Conservation (phyloP, 1,284 basidiomycete genomes). For the Earliella scabrosa region DNA sequence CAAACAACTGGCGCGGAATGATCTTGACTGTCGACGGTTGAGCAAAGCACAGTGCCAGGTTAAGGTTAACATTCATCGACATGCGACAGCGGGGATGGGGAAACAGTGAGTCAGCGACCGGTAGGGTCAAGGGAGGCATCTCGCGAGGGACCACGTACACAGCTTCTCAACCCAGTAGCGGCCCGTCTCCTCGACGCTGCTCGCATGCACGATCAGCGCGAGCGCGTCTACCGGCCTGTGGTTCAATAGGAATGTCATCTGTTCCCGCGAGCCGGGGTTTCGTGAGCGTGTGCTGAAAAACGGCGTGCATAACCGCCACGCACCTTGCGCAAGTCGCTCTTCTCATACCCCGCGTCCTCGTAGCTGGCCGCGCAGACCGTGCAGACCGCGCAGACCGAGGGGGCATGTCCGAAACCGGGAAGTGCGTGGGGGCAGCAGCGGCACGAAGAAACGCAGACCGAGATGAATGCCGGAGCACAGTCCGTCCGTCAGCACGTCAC, state of each 20-base stretch:
- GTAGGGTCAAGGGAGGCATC: neutral
- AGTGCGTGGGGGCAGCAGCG: no score
- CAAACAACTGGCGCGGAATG: conserved; percentile 92
- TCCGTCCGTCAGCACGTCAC: conserved; percentile 5
- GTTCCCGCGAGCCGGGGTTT: neutral
- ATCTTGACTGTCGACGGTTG: conserved; percentile 70
- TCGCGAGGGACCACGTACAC: conserved; percentile 51
- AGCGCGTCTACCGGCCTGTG: conserved; percentile 88
- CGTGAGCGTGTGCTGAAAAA: neutral
- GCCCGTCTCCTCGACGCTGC: conserved; percentile 73
- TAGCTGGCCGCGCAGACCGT: conserved; percentile 56
- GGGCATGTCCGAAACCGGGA: no score
- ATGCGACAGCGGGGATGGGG: no score
- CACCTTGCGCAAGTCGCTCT: conserved; percentile 83
- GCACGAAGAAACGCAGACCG: neutral
- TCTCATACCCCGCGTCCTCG: conserved; percentile 87
- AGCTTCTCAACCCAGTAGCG: conserved; percentile 89
- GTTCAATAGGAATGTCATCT: conserved; percentile 89
- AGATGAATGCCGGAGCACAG: neutral
- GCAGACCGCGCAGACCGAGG: no score
- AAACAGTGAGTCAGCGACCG: neutral
- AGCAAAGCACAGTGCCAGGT: neutral
- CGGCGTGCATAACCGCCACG: conserved; percentile 8
- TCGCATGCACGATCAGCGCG: conserved; percentile 86
- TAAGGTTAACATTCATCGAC: no score